Evolutionary conservation across 2,329 filamentous ascomycete genomes (phyloP), one percentile per base, ranked within the genome.

Genomic region (Chrysoporthe puriensis): DNA sequence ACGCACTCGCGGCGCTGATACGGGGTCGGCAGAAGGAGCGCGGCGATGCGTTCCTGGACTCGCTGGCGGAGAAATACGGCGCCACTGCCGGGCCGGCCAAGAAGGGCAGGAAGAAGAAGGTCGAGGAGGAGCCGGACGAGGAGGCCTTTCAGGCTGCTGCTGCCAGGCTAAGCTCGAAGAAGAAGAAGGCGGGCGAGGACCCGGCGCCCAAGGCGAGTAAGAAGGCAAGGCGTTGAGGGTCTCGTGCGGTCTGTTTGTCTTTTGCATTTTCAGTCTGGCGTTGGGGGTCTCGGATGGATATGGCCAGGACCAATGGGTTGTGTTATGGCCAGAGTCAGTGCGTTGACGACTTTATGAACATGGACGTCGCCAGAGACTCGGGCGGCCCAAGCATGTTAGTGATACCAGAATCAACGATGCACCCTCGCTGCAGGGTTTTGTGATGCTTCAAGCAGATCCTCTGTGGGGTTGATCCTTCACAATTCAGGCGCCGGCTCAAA

Each of bases 41-140:
- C 44, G 83, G 80, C 13, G 79, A 80, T 40, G 82, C 81, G 48
- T 93, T 96, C 76, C 80, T 97, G 34, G 91, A 92, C 70, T 82
- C 86, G 62, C 79, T 97, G 62, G 92, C 92, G 67, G 91, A 89
- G 61, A 96, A 95, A 79, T 96, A 96, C 76, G 81, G 83, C 40
- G 80, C 82, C 8, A 74, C 74, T 62, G 34, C 48, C 5, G 73
- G 75, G 63, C 81, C 83, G 69, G 72, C 76, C 0, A 84, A 83
- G 71, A 70, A 73, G 58, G 83, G 82, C 13, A 83, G 83, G 75
- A 88, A 86, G 75, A 82, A 84, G 71, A 80, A 78, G 36, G 77
- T 75, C 0, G 77, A 86, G 36, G 90, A 91, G 69, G 84, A 85
- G 16, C 79, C 76, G 2, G 85, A 87, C 0, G 88, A 90, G 70